Base-by-base conservation (phyloP, 306 rosid genomes). In the Pachyrhizus erosus region DNA sequence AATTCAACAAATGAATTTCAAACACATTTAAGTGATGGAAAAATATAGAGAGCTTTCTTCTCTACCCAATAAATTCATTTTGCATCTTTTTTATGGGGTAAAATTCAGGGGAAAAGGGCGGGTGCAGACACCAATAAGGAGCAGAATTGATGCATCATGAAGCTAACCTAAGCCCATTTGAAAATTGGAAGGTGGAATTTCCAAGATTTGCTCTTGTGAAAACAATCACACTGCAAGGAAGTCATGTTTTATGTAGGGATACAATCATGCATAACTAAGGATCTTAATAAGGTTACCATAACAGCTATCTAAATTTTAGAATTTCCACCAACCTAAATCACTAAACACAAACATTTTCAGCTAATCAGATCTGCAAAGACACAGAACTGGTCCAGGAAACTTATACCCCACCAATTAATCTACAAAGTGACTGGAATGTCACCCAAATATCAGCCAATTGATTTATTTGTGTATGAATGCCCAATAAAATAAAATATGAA, bases 231-330 rank as follows among this genome's bases (percentile, higher is more conserved):
- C 51, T 5, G 15, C 1, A 1, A 45, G 52, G 74, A 65, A 65
- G 15, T 77, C 66, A 66, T 66, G 29, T 21, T 62, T 26, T 78
- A 20, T 78, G 75, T 12, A 27, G n/a, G 65, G 54, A 49, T 0
- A 8, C 60, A 69, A 42, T 27, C 18, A 42, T 37, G 73, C 52
- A 68, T 39, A 39, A 20, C 17, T 67, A 29, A 77, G 14, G 13
- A 77, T 29, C 21, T 45, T 13, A 2, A 45, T 15, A 49, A 2
- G 21, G 55, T 49, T 17, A 49, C 21, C 21, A 49, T n/a, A 65
- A 42, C 7, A 62, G 9, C 4, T 60, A 60, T 57, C n/a, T 60
- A 58, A 15, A 24, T 15, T 3, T 40, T 40, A 21, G 52, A 58
- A 24, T 62, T 77, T 15, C 48, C 62, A 77, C 23, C 21, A 21